Conservation (phyloP, 2,329 filamentous ascomycete genomes). For the Pestalotiopsis sp. region DNA sequence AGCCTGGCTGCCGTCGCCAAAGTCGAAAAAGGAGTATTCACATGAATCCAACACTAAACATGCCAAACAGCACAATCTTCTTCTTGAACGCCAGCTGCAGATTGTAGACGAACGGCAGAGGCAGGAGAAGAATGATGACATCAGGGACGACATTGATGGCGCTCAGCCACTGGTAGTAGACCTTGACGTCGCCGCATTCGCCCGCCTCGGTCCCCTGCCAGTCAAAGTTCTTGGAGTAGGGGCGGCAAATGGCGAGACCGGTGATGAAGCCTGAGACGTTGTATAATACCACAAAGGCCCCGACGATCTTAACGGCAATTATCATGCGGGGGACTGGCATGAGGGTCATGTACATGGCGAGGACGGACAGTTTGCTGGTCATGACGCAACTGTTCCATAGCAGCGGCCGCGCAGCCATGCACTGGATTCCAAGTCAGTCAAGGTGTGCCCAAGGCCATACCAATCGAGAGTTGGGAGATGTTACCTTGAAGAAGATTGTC, state of each 20-base stretch:
- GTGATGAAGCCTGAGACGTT: conserved; percentile 10
- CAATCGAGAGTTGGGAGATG: neutral
- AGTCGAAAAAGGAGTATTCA: neutral
- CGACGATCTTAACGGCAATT: neutral
- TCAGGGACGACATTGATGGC: conserved; percentile 1
- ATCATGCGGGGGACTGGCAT: conserved; percentile 13
- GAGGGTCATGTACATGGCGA: conserved; percentile 12
- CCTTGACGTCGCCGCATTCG: neutral
- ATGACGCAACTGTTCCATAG: conserved; percentile 12
- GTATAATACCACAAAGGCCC: conserved; percentile 4
- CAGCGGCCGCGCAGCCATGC: conserved; percentile 10
- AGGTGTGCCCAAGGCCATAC: neutral
- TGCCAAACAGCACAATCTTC: conserved; percentile 10
- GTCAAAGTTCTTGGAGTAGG: neutral
- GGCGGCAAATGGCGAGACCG: conserved; percentile 11
- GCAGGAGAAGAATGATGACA: neutral
- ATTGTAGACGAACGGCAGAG: neutral
- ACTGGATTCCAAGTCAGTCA: neutral
- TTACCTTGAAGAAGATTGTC: conserved; percentile 12
- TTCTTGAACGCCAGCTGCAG: conserved; percentile 7
- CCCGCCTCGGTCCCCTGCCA: neutral
- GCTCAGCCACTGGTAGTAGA: conserved; percentile 1
- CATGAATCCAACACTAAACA: conserved; percentile 15
- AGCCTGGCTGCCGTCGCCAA: neutral
- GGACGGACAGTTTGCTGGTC: conserved; percentile 12